A percentile compares a stretch with the other conserved stretches of the same genome.
Evolutionary conservation across 2,329 filamentous ascomycete species (phyloP).

Genomic region (Exophiala xenobiotica): DNA sequence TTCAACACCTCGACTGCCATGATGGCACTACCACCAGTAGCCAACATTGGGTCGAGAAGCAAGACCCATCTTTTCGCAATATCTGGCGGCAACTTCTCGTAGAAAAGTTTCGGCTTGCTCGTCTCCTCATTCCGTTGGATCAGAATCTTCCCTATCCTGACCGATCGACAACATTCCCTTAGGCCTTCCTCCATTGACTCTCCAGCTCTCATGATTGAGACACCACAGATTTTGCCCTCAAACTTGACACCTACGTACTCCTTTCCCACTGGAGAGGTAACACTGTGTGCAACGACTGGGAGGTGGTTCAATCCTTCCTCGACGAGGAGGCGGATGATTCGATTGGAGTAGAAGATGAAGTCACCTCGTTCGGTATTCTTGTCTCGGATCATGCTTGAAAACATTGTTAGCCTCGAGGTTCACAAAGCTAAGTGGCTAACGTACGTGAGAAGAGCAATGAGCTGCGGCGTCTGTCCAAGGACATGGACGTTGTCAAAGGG

Average conservation of each 20-base stretch:
- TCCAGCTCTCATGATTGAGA: conserved; percentile 96
- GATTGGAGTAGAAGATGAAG: conserved; percentile 99
- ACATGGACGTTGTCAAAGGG: conserved; percentile 84
- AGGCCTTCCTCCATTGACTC: conserved; percentile 98
- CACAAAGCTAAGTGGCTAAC: conserved; percentile 41
- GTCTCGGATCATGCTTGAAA: conserved; percentile 84
- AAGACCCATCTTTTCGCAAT: conserved; percentile 92
- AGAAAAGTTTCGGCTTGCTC: conserved; percentile 86
- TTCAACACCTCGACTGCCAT: conserved; percentile 96
- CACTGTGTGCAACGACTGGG: conserved; percentile 81
- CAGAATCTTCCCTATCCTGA: conserved; percentile 95
- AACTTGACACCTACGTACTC: conserved; percentile 90
- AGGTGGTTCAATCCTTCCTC: conserved; percentile 97
- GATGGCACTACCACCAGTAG: conserved; percentile 91
- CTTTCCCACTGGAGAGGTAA: conserved; percentile 87
- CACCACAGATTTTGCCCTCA: conserved; percentile 96
- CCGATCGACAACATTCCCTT: conserved; percentile 94
- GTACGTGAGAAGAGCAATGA: conserved; percentile 96
- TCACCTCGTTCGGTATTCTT: conserved; percentile 86
- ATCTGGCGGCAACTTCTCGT: conserved; percentile 94
- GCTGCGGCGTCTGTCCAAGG: conserved; percentile 87
- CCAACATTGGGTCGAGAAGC: conserved; percentile 97
- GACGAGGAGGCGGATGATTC: conserved; percentile 92
- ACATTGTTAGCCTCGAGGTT: conserved; percentile 8
- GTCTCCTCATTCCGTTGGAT: conserved; percentile 98